phyloP scores from a whole-genome alignment of 176 grass and related monocot genomes.

The Phoenix dactylifera region DNA sequence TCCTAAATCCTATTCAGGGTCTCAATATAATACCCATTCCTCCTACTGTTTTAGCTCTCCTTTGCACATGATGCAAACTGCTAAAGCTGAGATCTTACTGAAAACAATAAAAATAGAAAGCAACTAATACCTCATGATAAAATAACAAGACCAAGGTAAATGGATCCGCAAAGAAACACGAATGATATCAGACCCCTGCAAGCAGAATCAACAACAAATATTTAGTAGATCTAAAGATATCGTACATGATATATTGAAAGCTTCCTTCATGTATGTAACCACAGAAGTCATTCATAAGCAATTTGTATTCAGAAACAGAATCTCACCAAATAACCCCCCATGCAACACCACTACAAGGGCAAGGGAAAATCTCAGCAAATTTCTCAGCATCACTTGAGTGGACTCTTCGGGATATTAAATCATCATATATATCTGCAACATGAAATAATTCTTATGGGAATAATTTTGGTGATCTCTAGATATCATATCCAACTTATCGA shows the following conservation, averaged over 20 bases:
- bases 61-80: no score
- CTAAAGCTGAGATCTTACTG: no score
- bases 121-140: conserved; percentile 65
- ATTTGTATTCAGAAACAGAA: neutral
- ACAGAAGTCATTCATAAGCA: no score
- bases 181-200: conserved; percentile 94
- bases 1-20: no score
- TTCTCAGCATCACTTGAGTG: conserved; percentile 97
- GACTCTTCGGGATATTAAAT: conserved; percentile 95
- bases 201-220: conserved; percentile 23
- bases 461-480: neutral
- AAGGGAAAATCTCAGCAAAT: conserved; percentile 97
- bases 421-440: conserved; percentile 90
- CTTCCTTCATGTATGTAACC: neutral
- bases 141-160: conserved; percentile 95
- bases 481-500: neutral
- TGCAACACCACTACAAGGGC: conserved; percentile 73
- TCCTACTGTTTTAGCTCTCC: no score
- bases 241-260: neutral
- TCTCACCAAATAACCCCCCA: conserved; percentile 93
- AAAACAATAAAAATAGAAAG: neutral
- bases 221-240: neutral
- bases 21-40: no score
- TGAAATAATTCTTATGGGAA: neutral
- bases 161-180: conserved; percentile 56